phyloP scores from a whole-genome alignment of 257 asterid species.

The Nemophila menziesii region DNA sequence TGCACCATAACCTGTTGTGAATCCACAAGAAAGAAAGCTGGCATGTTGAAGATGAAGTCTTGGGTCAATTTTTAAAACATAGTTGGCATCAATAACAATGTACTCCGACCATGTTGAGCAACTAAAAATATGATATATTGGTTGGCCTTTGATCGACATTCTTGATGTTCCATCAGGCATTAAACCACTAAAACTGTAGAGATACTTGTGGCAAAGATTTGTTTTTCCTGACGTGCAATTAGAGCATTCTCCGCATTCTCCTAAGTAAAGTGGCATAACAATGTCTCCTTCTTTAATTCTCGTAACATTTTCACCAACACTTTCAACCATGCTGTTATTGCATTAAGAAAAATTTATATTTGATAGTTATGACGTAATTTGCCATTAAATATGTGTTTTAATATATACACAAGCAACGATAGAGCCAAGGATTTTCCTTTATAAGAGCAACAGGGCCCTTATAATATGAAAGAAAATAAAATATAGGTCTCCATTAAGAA shows the following conservation, averaged over 20 bases:
- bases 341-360: no score
- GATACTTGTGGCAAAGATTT: constrained; percentile 41
- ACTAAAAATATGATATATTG: constrained; percentile 42
- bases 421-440: no score
- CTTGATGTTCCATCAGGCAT: constrained; percentile 54
- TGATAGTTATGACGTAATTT: no score
- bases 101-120: constrained; percentile 82
- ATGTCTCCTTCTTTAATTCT: constrained; percentile 42
- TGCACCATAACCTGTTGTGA: constrained; percentile 64
- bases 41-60: constrained; percentile 48
- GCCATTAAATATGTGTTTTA: no score
- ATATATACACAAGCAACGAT: no score
- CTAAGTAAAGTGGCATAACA: constrained; percentile 54
- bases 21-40: constrained; percentile 68
- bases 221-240: constrained; percentile 42
- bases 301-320: constrained; percentile 45
- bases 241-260: constrained; percentile 57
- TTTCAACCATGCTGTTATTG: constrained; percentile 55
- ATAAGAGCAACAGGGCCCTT: no score
- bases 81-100: constrained; percentile 39
- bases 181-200: constrained; percentile 32
- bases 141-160: constrained; percentile 44
- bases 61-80: constrained; percentile 50
- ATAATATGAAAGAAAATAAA: no score
- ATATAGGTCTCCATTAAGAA: no score